Evolutionary conservation across 441 rosid genomes (phyloP).

Genomic region (Populus hybrid): DNA sequence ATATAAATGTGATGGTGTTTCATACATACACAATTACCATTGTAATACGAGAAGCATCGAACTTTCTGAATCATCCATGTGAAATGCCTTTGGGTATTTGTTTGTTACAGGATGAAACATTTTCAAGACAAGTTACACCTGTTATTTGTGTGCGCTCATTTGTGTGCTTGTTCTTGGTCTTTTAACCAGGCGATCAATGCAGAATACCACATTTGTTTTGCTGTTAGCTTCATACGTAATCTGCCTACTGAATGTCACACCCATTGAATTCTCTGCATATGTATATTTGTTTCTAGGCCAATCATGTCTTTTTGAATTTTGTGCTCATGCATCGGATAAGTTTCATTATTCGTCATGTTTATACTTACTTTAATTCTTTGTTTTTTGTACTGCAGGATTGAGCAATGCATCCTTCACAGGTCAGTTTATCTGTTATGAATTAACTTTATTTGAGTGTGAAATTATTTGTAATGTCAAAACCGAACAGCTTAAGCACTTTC

Average conservation of each 20-base stretch:
- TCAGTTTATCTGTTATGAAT: conserved; percentile 32
- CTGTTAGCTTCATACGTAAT: neutral
- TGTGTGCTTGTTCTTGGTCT: neutral
- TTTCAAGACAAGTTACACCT: neutral
- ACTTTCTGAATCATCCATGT: neutral
- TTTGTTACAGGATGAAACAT: neutral
- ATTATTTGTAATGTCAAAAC: neutral
- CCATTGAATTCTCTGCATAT: neutral
- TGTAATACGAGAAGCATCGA: neutral
- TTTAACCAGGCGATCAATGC: neutral
- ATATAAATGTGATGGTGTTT: neutral
- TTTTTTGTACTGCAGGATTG: conserved; percentile 48
- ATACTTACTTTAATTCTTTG: conserved; percentile 1
- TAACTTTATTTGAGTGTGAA: neutral
- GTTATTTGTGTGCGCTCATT: neutral
- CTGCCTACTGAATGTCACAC: neutral
- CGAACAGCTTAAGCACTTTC: neutral
- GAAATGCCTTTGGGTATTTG: neutral
- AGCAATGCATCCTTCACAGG: conserved; percentile 72
- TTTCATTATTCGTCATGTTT: neutral
- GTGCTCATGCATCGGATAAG: neutral
- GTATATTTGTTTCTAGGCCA: neutral
- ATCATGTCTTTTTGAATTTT: neutral
- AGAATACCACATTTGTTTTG: neutral
- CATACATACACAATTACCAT: neutral